These are phyloP conservation scores for Fusarium liriodendri DNA, from an alignment of 2,329 filamentous ascomycete genomes.

Conservation along the genomic window DNA sequence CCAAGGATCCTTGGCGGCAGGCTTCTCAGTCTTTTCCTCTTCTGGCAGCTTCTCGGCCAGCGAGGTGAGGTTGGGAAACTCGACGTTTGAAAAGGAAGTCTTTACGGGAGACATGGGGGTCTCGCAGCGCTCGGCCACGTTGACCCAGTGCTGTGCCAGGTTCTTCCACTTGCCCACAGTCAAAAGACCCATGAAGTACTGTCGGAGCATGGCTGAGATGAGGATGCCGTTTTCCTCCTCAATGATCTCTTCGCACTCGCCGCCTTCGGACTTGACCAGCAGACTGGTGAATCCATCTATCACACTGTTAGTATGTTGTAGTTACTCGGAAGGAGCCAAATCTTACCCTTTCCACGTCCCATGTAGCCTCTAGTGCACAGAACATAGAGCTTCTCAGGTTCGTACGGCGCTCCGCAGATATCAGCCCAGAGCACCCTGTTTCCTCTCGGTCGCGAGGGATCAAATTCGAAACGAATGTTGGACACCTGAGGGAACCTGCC, in stretches of 20 bases:
- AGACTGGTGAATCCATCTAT: slow-evolving; percentile 82
- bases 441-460: slow-evolving; percentile 69
- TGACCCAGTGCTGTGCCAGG: slow-evolving; percentile 76
- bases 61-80: slow-evolving; percentile 33
- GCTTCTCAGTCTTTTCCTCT: slow-evolving; percentile 34
- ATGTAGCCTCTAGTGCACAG: slow-evolving; percentile 90
- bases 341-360: slow-evolving; percentile 77
- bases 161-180: slow-evolving; percentile 83
- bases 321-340: background rate
- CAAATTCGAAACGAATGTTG: slow-evolving; percentile 81
- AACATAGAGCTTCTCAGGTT: slow-evolving; percentile 73
- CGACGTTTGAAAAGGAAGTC: slow-evolving; percentile 22
- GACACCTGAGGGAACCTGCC: slow-evolving; percentile 88
- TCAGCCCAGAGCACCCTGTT: slow-evolving; percentile 72
- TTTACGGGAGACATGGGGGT: slow-evolving; percentile 55
- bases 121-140: slow-evolving; percentile 72
- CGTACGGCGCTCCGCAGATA: slow-evolving; percentile 71
- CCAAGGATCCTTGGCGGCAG: too few relatives aligned
- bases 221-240: slow-evolving; percentile 89
- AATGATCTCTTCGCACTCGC: slow-evolving; percentile 80
- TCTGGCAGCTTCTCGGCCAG: slow-evolving; percentile 38
- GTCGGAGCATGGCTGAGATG: slow-evolving; percentile 85
- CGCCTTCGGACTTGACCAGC: slow-evolving; percentile 80
- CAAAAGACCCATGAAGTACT: slow-evolving; percentile 90
- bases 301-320: slow-evolving; percentile 22